Evolutionary conservation across 345 rosid species (phyloP), one percentile per base, ranked within the genome.

Genomic region (Nephelium lappaceum): DNA sequence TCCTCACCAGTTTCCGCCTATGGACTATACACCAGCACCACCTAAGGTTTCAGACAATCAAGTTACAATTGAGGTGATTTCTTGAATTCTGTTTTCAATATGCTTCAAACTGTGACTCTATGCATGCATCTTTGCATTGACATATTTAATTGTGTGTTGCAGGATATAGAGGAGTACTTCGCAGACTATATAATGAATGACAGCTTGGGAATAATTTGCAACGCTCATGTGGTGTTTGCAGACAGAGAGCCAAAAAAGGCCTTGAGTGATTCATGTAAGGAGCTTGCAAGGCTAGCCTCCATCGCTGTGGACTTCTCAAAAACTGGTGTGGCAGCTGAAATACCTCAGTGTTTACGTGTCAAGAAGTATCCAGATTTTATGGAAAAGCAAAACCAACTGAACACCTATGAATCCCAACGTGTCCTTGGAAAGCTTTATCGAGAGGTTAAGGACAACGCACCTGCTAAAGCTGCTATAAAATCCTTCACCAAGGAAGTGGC

Each of bases 331-430:
- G 68, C 75, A 0, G 82, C 82, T 6, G 49, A 72, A 72, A 72
- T 83, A 6, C 80, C 84, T 0, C 2, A 1, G 1, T 31, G 53
- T 0, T 41, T 80, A 36, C 74, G 74, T 0, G 83, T 60, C 43
- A 80, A 45, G 51, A 36, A 49, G 14, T 85, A 79, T 68, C 87
- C 87, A 9, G 85, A 85, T 70, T 85, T 85, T 74, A 82, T 85
- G 87, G 83, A 80, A 27, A 82, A 79, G 64, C 36, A 36, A 1
- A 61, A 80, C 3, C 70, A 74, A n/a, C 10, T 8, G 36, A 31
- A 2, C 6, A 68, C 80, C n/a, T 85, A 85, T 21, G 43, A 65
- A 61, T 85, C 87, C 1, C 18, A 71, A 5, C 14, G 41, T 2
- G 77, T 74, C 1, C 42, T 85, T 5, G 87, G 87, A 45, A 85